Percentiles rank a stretch among this genome's conserved stretches.
Evolutionary conservation across 805 yeast genomes (phyloP).

Genomic region (Metschnikowia henanensis): DNA sequence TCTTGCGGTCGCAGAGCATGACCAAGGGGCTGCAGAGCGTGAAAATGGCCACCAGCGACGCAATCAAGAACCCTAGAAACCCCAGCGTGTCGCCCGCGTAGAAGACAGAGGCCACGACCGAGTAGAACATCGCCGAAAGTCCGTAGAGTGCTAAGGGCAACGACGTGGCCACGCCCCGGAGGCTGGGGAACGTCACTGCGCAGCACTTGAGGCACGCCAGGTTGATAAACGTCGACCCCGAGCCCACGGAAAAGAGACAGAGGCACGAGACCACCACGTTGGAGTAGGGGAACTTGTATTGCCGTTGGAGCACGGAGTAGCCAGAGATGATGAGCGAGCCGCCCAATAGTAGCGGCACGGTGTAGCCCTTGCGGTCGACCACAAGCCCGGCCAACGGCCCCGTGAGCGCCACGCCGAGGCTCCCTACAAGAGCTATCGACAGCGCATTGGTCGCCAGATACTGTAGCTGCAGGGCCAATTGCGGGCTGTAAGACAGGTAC

Average conservation of each 20-base stretch:
- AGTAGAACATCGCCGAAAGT: conserved; percentile 66
- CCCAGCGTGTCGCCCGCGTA: conserved; percentile 59
- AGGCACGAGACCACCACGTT: conserved; percentile 43
- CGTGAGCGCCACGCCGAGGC: conserved; percentile 58
- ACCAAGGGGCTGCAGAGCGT: conserved; percentile 49
- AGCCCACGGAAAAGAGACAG: conserved; percentile 57
- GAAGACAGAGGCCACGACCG: conserved; percentile 51
- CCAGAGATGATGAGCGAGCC: conserved; percentile 51
- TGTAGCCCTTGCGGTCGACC: conserved; percentile 64
- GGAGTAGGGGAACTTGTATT: conserved; percentile 43
- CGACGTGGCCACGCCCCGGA: conserved; percentile 73
- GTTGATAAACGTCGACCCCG: conserved; percentile 67
- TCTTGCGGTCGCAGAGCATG: conserved; percentile 35
- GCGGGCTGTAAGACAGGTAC: conserved; percentile 79
- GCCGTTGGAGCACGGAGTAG: conserved; percentile 53
- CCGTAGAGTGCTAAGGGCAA: conserved; percentile 77
- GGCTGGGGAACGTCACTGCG: conserved; percentile 64
- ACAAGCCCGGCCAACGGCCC: conserved; percentile 71
- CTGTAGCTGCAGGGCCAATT: conserved; percentile 56
- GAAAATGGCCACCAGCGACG: conserved; percentile 42
- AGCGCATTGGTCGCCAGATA: conserved; percentile 66
- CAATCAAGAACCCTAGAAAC: conserved; percentile 48
- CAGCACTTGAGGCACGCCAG: conserved; percentile 71
- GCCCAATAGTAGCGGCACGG: conserved; percentile 51
- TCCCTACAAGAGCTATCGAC: conserved; percentile 63